Conservation (phyloP, 1,284 basidiomycete species). For the Sporisorium graminicola region DNA sequence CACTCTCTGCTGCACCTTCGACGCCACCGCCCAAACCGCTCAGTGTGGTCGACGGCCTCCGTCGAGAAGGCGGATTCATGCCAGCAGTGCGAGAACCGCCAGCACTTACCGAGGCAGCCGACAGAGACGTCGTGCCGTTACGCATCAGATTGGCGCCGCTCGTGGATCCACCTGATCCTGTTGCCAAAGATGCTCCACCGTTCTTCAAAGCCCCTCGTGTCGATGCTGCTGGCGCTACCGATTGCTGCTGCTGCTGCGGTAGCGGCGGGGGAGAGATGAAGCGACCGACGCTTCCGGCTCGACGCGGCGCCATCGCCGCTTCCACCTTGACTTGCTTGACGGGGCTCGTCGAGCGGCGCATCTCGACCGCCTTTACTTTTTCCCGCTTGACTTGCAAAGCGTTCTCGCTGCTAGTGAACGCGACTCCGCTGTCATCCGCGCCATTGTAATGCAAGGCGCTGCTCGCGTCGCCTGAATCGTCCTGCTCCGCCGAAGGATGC, state of each 20-base stretch:
- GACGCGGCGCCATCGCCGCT: constrained; percentile 16
- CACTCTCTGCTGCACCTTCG: neutral
- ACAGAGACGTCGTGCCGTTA: constrained; percentile 31
- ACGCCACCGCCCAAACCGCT: constrained; percentile 4
- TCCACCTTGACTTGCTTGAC: constrained; percentile 46
- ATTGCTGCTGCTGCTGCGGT: neutral
- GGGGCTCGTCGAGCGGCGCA: constrained; percentile 40
- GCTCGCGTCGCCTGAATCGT: neutral
- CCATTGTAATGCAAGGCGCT: constrained; percentile 6
- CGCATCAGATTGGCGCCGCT: constrained; percentile 18
- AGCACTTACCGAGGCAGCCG: constrained; percentile 14
- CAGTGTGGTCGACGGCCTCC: constrained; percentile 15
- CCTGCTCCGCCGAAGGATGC: constrained; percentile 1
- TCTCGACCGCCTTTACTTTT: constrained; percentile 19
- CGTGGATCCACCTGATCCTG: neutral
- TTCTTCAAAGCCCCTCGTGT: neutral
- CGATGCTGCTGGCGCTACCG: neutral
- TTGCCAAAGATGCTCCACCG: neutral
- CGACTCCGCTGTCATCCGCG: constrained; percentile 48
- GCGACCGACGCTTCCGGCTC: constrained; percentile 46
- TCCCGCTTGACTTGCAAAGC: constrained; percentile 26
- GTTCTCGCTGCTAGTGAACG: constrained; percentile 2
- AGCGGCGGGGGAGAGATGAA: constrained; percentile 44
- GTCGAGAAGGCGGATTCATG: constrained; percentile 6
- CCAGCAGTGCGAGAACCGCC: neutral